Conservation (phyloP, 306 rosid species). For the Vicia villosa region DNA sequence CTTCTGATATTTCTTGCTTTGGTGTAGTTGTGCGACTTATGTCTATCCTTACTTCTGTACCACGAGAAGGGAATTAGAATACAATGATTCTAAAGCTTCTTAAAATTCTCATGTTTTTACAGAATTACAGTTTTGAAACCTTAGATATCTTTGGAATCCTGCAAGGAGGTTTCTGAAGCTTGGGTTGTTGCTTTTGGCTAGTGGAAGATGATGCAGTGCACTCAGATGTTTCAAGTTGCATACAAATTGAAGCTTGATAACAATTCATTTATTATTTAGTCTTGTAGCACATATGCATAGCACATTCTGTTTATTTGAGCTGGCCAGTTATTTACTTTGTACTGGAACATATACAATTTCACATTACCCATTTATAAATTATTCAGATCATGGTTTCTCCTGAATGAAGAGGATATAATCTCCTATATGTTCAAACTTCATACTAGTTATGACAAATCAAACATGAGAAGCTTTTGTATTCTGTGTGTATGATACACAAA, state of each 20-base stretch:
- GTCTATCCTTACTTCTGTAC: background rate
- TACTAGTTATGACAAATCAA: constrained; percentile 14
- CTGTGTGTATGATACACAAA: constrained; percentile 1
- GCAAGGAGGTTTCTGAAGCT: background rate
- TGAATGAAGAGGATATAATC: background rate
- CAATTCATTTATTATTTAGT: constrained; percentile 13
- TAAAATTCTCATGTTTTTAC: constrained; percentile 6
- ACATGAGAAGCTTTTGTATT: background rate
- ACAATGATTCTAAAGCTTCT: constrained; percentile 3
- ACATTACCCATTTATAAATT: background rate
- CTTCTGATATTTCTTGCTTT: constrained; percentile 8
- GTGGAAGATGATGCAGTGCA: background rate
- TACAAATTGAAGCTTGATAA: background rate
- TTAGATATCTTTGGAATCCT: background rate
- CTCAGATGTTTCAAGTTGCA: background rate
- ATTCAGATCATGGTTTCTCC: background rate
- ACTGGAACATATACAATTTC: background rate
- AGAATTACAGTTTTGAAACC: constrained; percentile 18
- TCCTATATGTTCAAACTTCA: background rate
- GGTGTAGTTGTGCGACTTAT: background rate
- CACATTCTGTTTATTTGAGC: background rate
- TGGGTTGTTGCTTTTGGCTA: background rate
- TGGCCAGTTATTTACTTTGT: constrained; percentile 15
- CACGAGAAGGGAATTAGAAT: background rate
- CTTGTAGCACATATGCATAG: background rate